Base-by-base conservation (phyloP, 2,329 filamentous ascomycete genomes). In the Trichoderma aggressivum region DNA sequence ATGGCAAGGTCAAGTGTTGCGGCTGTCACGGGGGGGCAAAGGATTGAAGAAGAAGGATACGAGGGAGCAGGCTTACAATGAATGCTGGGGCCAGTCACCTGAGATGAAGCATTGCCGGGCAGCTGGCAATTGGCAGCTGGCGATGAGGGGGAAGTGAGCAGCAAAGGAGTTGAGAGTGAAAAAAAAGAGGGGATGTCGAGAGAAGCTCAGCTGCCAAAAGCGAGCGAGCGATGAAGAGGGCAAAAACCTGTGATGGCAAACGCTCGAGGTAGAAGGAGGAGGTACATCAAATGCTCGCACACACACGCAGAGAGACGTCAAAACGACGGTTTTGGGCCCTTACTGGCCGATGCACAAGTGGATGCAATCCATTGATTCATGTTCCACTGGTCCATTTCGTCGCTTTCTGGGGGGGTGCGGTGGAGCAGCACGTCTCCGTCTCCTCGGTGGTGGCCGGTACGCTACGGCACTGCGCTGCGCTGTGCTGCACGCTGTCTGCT, bases 31-130 rank as follows among this genome's bases (percentile, higher is more conserved):
- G 39, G 68, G 60, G 70, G 70, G 64, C 70, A 32, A 68, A 60
- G 24, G 28, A 30, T n/a, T n/a, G n/a, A 53, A 50, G 39, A 71
- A 65, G 71, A 71, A 73, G 32, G 71, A 72, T 73, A 70, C 72
- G 72, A 74, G 71, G 53, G 47, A 74, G 58, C 59, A 58, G 43
- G 75, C 76, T 66, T 76, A 78, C 76, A 72, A 67, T 74, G 74
- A 75, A 73, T 72, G 72, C 70, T 72, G 65, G 60, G 70, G 58
- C 63, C 75, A 76, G 75, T 81, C 78, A 81, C 80, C 79, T 76
- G 74, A 77, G 79, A 77, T 75, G 75, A 78, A 81, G 73, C 80
- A 82, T 82, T 77, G 80, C 80, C 79, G 76, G 79, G 76, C 77
- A 75, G 76, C 68, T 56, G 68, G 70, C 56, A 70, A 72, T 63